phyloP scores from a whole-genome alignment of 164 flowering plant genomes.

The Vitis cinerea region DNA sequence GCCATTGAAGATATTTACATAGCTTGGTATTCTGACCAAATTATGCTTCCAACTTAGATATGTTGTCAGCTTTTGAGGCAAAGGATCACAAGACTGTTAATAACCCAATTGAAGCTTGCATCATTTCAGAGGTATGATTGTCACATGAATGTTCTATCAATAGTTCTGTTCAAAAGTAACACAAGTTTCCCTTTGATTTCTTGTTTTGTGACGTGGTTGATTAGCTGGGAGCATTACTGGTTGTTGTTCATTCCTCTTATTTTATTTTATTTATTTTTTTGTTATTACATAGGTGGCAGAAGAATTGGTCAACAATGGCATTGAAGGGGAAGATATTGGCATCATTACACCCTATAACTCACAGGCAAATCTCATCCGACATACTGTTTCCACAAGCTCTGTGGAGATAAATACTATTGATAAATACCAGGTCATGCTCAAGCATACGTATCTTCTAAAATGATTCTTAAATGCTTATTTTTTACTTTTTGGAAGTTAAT shows the following conservation, averaged over 20 bases:
- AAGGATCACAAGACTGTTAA: conserved; percentile 66
- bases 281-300: conserved; percentile 43
- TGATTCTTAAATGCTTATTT: background rate
- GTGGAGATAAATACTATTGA: conserved; percentile 98
- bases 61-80: conserved; percentile 69
- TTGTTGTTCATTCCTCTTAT: background rate
- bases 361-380: conserved; percentile 69
- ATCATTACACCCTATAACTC: conserved; percentile 94
- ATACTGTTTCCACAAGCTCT: conserved; percentile 34
- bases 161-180: background rate
- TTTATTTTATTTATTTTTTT: background rate
- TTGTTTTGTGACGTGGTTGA: no score
- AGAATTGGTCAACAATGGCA: conserved; percentile 52
- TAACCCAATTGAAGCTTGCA: conserved; percentile 74
- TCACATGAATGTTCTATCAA: background rate
- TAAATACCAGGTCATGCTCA: conserved; percentile 80
- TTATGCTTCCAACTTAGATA: conserved; percentile 38
- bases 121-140: conserved; percentile 62
- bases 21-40: conserved; percentile 8
- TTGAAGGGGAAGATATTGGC: conserved; percentile 70
- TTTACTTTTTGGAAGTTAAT: background rate
- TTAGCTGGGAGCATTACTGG: background rate
- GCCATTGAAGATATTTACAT: background rate
- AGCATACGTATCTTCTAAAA: background rate
- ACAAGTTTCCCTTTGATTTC: no score